phyloP scores from a whole-genome alignment of 2,329 filamentous ascomycete species.

The Calonectria naviculata region DNA sequence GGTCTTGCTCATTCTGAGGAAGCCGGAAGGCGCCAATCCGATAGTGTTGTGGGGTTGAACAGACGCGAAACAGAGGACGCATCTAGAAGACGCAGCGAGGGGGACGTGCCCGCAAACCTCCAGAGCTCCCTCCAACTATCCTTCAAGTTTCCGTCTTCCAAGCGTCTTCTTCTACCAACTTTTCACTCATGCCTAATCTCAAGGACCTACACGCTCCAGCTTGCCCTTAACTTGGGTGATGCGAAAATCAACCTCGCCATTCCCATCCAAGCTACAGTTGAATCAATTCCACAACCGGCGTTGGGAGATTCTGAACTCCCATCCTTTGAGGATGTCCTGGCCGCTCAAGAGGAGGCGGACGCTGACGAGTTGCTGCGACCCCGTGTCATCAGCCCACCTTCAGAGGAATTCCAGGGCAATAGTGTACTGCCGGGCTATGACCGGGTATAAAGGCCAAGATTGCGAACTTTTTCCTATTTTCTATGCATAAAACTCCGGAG shows the following conservation, averaged over 20 bases:
- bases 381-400: constrained; percentile 5
- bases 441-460: neutral
- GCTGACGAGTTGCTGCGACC: constrained; percentile 11
- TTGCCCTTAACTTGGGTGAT: neutral
- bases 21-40: constrained; percentile 1
- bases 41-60: neutral
- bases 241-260: neutral
- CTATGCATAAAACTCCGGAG: neutral
- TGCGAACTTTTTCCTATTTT: neutral
- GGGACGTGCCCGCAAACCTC: neutral
- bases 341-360: constrained; percentile 12
- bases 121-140: neutral
- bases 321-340: constrained; percentile 5
- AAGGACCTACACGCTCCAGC: constrained; percentile 8
- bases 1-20: neutral
- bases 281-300: neutral
- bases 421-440: neutral
- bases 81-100: neutral
- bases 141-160: neutral
- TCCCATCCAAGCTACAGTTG: constrained; percentile 8
- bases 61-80: neutral
- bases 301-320: neutral
- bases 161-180: constrained; percentile 6
- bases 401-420: neutral
- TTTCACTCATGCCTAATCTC: constrained; percentile 17